Conservation (phyloP, 169 alveolate genomes). For the Plasmodium gonderi region DNA sequence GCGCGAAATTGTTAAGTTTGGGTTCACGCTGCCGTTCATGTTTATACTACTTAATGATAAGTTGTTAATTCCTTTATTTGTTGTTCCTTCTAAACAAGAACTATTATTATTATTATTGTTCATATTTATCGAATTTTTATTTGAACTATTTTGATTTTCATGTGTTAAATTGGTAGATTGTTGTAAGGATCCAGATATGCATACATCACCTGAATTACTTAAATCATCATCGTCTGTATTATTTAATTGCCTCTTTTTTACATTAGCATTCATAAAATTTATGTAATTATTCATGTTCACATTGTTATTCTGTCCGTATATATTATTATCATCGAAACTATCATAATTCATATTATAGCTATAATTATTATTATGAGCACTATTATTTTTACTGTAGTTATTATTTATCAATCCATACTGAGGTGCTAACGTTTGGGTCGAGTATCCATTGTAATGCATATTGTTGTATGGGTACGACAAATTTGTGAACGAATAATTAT, state of each 20-base stretch:
- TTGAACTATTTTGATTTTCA: slow-evolving; percentile 31
- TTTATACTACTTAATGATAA: slow-evolving; percentile 17
- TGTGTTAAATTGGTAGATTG: slow-evolving; percentile 5
- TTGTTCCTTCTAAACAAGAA: slow-evolving; percentile 12
- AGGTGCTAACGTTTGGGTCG: slow-evolving; percentile 59
- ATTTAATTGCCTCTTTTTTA: slow-evolving; percentile 52
- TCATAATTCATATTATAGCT: slow-evolving; percentile 64
- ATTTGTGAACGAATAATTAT: slow-evolving; percentile 33
- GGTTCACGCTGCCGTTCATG: slow-evolving; percentile 17
- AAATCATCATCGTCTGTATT: slow-evolving; percentile 46
- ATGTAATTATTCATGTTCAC: slow-evolving; percentile 67
- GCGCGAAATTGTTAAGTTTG: slow-evolving; percentile 26
- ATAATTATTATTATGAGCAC: slow-evolving; percentile 46
- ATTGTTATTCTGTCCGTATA: slow-evolving; percentile 46
- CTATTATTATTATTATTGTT: not conserved
- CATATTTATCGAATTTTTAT: slow-evolving; percentile 32
- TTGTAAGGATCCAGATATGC: slow-evolving; percentile 48
- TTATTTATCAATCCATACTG: slow-evolving; percentile 53
- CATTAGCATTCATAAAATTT: slow-evolving; percentile 44
- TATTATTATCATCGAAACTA: slow-evolving; percentile 52
- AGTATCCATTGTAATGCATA: slow-evolving; percentile 53
- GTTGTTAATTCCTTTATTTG: slow-evolving; percentile 36
- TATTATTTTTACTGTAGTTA: slow-evolving; percentile 49
- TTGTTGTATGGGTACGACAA: slow-evolving; percentile 67
- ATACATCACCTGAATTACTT: slow-evolving; percentile 63